Evolutionary conservation across 2,329 filamentous ascomycete genomes (phyloP).

Genomic region (Fusarium staphyleae): DNA sequence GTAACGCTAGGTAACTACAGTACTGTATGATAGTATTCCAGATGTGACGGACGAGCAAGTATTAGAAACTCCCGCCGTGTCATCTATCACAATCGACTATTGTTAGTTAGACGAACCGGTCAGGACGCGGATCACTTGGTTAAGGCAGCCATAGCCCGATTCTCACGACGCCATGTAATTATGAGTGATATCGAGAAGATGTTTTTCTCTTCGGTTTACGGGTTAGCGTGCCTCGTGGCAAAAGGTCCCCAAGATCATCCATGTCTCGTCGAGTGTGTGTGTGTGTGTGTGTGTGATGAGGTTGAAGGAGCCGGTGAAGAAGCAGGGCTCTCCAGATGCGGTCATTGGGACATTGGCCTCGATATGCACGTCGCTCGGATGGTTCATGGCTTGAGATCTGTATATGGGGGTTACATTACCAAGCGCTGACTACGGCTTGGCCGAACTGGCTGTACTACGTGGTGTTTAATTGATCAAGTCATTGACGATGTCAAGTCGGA

Average conservation of each 20-base stretch:
- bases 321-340: conserved; percentile 26
- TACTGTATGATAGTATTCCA: too few species aligned
- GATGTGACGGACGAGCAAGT: conserved; percentile 1
- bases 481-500: too few species aligned
- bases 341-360: conserved; percentile 15
- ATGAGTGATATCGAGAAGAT: too few species aligned
- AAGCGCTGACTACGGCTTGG: conserved; percentile 15
- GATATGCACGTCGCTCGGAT: conserved; percentile 15
- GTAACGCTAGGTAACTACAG: conserved; percentile 6
- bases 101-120: conserved; percentile 31
- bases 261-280: too few species aligned
- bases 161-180: too few species aligned
- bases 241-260: too few species aligned
- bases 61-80: conserved; percentile 16
- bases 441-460: too few species aligned
- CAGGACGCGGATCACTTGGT: conserved; percentile 17
- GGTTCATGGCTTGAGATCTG: conserved; percentile 7
- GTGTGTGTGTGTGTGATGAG: conserved; percentile 7
- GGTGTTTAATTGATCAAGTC: too few species aligned
- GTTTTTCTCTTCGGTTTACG: neutral
- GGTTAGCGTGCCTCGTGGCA: conserved; percentile 18
- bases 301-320: conserved; percentile 9
- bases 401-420: conserved; percentile 6
- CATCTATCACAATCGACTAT: conserved; percentile 46
- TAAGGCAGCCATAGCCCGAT: conserved; percentile 3